Base-by-base conservation (phyloP, 352 stramenopile species). In the Phytophthora nicotianae region DNA sequence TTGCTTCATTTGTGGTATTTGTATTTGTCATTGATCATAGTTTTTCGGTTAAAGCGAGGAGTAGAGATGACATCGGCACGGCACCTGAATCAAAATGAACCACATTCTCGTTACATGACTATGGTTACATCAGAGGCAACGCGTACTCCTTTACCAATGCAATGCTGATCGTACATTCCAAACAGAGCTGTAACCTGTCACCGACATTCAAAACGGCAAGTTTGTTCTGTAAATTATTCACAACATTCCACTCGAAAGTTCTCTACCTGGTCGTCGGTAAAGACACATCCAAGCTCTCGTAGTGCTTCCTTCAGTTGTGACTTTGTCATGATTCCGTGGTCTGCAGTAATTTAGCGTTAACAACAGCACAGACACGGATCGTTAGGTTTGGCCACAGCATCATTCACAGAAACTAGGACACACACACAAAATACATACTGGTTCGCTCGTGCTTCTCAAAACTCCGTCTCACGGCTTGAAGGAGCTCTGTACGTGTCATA, bases 181-280 rank as follows among this genome's bases (percentile, higher is more conserved):
- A 88, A 86, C 50, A 88, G 50, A 23, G 78, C 75, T 6, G 74
- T 81, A 38, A 78, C 54, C 77, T 80, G 29, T 14, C 48, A 20
- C 19, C 47, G n/a, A 35, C 7, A 33, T 23, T 27, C 6, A 19
- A 17, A 38, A 33, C 23, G 52, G 16, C 13, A 20, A 24, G 10
- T 29, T 32, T 47, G 11, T 21, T 19, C 5, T 20, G 32, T 35
- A 16, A 46, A 11, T n/a, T 21, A 23, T 24, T 33, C 16, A n/a
- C 40, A 35, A 45, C 17, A 20, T 42, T 13, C 29, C 5, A 7
- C 37, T n/a, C 13, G 24, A 11, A 20, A 5, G 7, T 29, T 47
- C 29, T 26, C 14, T 49, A 86, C 79, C 74, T 90, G 78, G 41
- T 88, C 81, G 48, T 87, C 76, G 0, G 74, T 85, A 48, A 88